Base-by-base conservation (phyloP, 169 alveolate genomes). In the Plasmodium reichenowi region DNA sequence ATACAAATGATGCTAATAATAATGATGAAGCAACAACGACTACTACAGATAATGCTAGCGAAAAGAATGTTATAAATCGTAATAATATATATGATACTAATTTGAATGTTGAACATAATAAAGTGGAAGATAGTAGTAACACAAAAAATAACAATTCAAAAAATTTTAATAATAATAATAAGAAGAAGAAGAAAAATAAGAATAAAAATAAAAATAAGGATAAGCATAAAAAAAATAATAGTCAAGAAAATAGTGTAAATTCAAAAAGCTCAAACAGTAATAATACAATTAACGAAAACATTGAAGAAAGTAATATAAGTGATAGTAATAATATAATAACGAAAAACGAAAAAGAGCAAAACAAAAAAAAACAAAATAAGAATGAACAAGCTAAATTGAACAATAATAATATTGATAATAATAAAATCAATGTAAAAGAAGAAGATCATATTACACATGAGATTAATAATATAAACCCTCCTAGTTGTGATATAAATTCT, bases 21-120 rank as follows among this genome's bases (percentile, higher is more conserved):
- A 72, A 24, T 2, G 88, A 38, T 10, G 43, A 10, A 32, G 88
- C 9, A 74, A 32, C 47, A 60, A 5, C 22, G 10, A 58, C n/a
- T 62, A 17, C 9, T 29, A 38, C n/a, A 15, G 29, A 10, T 60
- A 43, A 54, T 24, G 86, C 1, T 38, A 38, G 2, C 56, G 71
- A 13, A 13, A 63, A 13, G 54, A 54, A 13, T 26, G 58, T 20
- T 60, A 26, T n/a, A 67, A 24, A 54, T 38, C 43, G 29, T 47
- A 52, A 59, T 20, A 32, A 22, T 7, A 20, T 17, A 54, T 24
- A 38, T 45, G 68, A 73, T 54, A 3, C 3, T 38, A 73, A 3
- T 7, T 56, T n/a, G 45, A 22, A 12, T 5, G 13, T 20, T 17
- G 52, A 20, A 1, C 0, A 15, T 8, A 22, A 10, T 32, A 15